Evolutionary conservation across 2,329 filamentous ascomycete species (phyloP).

Genomic region (Arthroderma sp.): DNA sequence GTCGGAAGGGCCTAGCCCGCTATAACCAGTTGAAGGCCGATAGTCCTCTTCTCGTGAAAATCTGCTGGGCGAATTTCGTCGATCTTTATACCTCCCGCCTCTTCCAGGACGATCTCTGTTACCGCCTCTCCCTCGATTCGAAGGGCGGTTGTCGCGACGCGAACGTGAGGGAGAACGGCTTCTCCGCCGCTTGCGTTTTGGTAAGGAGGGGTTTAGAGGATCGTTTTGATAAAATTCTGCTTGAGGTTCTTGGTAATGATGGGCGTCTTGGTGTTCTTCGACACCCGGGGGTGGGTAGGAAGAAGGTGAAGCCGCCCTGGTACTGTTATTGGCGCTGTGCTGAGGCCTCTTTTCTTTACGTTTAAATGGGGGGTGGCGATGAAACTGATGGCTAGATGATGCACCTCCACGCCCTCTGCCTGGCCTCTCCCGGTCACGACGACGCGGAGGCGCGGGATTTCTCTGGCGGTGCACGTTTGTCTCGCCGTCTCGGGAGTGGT

Average conservation of each 20-base stretch:
- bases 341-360: constrained; percentile 13
- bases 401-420: constrained; percentile 18
- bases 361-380: constrained; percentile 12
- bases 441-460: constrained; percentile 25
- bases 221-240: constrained; percentile 18
- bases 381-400: constrained; percentile 17
- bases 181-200: constrained; percentile 28
- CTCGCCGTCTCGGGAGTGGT: constrained; percentile 16
- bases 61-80: constrained; percentile 21
- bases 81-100: constrained; percentile 23
- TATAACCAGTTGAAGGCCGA: constrained; percentile 17
- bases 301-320: constrained; percentile 13
- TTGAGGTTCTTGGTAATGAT: constrained; percentile 12
- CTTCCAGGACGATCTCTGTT: constrained; percentile 25
- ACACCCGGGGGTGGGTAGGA: constrained; percentile 3
- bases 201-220: constrained; percentile 14
- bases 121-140: constrained; percentile 21
- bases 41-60: constrained; percentile 22
- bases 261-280: constrained; percentile 13
- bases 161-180: constrained; percentile 26
- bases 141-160: constrained; percentile 18
- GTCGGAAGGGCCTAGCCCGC: constrained; percentile 13
- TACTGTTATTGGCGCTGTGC: constrained; percentile 4
- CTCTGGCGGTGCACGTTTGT: constrained; percentile 27
- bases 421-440: constrained; percentile 19